A percentile compares a stretch with the other conserved stretches of the same genome.
These are phyloP conservation scores for Penicillium mononematosum DNA, from an alignment of 495 filamentous ascomycete species.

Conservation along the genomic window DNA sequence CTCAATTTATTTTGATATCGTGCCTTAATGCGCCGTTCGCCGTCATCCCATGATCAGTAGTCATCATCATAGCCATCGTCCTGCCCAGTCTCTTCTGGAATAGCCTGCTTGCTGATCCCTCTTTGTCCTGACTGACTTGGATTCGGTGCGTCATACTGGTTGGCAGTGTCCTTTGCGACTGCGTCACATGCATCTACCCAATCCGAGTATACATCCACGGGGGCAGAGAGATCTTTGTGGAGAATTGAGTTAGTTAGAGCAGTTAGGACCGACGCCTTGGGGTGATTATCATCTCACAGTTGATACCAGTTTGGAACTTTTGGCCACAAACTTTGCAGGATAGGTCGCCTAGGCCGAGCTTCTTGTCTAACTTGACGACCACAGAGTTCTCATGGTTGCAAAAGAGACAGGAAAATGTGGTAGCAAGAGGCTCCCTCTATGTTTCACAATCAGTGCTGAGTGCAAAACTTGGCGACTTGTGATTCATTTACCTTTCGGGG, in stretches of 20 bases:
- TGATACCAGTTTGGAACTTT: slow-evolving; percentile 85
- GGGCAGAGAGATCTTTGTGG: slow-evolving; percentile 71
- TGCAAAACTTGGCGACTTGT: background rate
- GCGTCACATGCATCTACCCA: slow-evolving; percentile 97
- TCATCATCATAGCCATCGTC: slow-evolving; percentile 32
- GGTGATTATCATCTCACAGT: slow-evolving; percentile 62
- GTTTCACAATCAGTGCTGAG: slow-evolving; percentile 5
- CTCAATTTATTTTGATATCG: slow-evolving; percentile 12
- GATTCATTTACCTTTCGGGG: slow-evolving; percentile 67
- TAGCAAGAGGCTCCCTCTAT: slow-evolving; percentile 83
- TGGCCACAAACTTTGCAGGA: slow-evolving; percentile 93
- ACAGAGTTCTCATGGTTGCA: slow-evolving; percentile 97
- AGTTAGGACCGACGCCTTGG: background rate
- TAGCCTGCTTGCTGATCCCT: slow-evolving; percentile 26
- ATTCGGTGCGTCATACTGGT: slow-evolving; percentile 46
- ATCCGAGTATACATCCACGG: slow-evolving; percentile 94
- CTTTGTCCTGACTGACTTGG: slow-evolving; percentile 23
- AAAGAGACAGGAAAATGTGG: slow-evolving; percentile 91
- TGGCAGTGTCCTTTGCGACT: slow-evolving; percentile 61
- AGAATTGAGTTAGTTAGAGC: slow-evolving; percentile 8
- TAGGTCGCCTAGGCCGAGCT: slow-evolving; percentile 76
- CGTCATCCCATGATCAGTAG: slow-evolving; percentile 28
- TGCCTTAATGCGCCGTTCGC: slow-evolving; percentile 24
- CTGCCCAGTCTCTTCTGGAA: slow-evolving; percentile 12
- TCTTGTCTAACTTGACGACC: slow-evolving; percentile 86